Percentiles rank a stretch among this genome's conserved stretches.
phyloP scores from a whole-genome alignment of 176 grass and related monocot species.

The Aechmea fasciata region DNA sequence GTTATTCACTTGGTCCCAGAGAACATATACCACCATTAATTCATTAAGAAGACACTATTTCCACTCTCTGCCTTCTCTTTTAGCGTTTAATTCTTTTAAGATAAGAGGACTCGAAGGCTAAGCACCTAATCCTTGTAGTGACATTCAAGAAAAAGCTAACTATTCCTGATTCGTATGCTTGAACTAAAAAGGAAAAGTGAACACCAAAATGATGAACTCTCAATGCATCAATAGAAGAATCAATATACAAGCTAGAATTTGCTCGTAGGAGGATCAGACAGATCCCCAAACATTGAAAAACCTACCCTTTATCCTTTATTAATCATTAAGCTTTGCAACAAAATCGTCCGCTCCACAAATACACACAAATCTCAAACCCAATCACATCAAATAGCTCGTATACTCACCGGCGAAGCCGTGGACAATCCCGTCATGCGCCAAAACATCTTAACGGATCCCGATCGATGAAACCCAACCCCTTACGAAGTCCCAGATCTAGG shows the following conservation, averaged over 20 bases:
- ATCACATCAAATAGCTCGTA: background rate
- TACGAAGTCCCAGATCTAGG: constrained; percentile 42
- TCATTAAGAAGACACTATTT: background rate
- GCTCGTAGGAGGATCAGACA: too few relatives aligned
- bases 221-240: background rate
- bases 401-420: constrained; percentile 34
- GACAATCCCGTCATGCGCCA: constrained; percentile 44
- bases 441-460: constrained; percentile 32
- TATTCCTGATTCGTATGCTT: background rate
- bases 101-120: background rate
- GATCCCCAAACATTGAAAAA: too few relatives aligned
- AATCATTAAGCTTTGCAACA: too few relatives aligned
- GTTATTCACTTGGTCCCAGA: background rate
- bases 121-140: background rate
- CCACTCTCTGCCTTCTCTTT: background rate
- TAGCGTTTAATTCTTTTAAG: background rate
- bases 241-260: too few relatives aligned
- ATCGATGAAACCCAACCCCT: constrained; percentile 13
- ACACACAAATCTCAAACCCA: too few relatives aligned
- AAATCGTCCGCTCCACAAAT: too few relatives aligned
- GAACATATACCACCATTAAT: background rate
- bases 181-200: background rate
- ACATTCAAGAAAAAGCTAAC: background rate
- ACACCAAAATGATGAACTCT: background rate
- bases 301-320: too few relatives aligned